Conservation (phyloP, 2,329 filamentous ascomycete species). For the Lachnellula hyalina region DNA sequence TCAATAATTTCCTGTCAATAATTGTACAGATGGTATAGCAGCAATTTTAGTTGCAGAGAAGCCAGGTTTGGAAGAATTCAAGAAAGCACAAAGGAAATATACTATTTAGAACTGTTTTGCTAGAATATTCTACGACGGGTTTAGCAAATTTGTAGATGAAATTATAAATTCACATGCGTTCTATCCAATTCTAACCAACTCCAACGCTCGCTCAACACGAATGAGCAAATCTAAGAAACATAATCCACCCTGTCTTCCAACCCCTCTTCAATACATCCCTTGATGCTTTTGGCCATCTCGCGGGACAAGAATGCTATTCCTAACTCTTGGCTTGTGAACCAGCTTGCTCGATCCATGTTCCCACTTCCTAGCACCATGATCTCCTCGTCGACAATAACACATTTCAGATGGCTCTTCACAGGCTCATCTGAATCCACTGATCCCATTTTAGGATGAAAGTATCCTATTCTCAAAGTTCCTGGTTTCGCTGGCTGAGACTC, state of each 20-base stretch:
- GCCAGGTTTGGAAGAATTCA: too few species aligned
- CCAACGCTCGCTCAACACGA: too few species aligned
- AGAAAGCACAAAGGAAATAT: too few species aligned
- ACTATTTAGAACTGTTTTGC: too few species aligned
- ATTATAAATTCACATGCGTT: too few species aligned
- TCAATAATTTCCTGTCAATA: too few species aligned
- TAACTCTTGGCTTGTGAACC: slow-evolving; percentile 82
- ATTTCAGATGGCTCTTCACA: slow-evolving; percentile 71
- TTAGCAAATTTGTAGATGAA: too few species aligned
- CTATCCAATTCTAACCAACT: too few species aligned
- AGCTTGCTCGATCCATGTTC: slow-evolving; percentile 80
- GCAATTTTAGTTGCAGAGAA: too few species aligned
- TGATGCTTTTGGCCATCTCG: slow-evolving; percentile 31
- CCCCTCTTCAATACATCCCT: slow-evolving; percentile 7
- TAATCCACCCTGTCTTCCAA: slow-evolving; percentile 18
- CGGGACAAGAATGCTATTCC: slow-evolving; percentile 54
- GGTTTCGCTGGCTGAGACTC: slow-evolving; percentile 24
- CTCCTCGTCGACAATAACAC: slow-evolving; percentile 65
- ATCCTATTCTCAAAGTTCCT: slow-evolving; percentile 22
- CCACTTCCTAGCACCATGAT: slow-evolving; percentile 70
- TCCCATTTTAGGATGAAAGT: slow-evolving; percentile 28
- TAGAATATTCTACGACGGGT: too few species aligned
- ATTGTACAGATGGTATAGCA: too few species aligned
- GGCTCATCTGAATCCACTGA: slow-evolving; percentile 45
- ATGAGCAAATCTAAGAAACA: slow-evolving; percentile 2